Evolutionary conservation across 768 basidiomycete species (phyloP), one percentile per base, ranked within the genome.

Genomic region (Suillus bovinus): DNA sequence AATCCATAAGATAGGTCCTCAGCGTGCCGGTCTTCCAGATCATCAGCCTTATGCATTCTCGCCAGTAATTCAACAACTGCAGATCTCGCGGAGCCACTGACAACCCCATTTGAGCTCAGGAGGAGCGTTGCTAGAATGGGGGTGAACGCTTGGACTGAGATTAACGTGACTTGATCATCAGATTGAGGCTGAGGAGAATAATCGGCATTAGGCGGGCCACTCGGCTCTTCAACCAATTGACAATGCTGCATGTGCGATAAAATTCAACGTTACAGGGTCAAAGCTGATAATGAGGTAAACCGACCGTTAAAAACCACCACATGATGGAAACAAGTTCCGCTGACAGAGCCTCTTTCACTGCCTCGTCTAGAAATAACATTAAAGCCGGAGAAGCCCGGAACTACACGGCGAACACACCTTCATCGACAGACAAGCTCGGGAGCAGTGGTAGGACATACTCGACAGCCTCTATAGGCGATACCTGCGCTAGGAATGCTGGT

Each of bases 381-480:
- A 10, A 73, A 60, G 36, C 17, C 53, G 49, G 1, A 44, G 20
- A 38, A 20, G 9, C 16, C 29, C 49, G 52, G 47, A 64, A 39
- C 59, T 36, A 55, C 54, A 20, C 38, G 63, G 33, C 59, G 1
- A 33, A 74, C 84, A 47, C 64, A 93, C 93, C 93, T 72, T 93
- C 87, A 70, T 96, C 94, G 75, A 90, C 86, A 10, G 93, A 93
- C 33, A 98, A 84, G 47, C 84, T 84, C 57, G 84, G 89, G 61
- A 99, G 83, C n/a, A 97, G 84, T 1, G 96, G 96, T 22, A 96
- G 78, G 61, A 99, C 93, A 71, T 96, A 99, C 74, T 94, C 91
- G 67, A 94, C 87, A 5, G 94, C 94, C 67, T 99, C 96, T 60
- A 86, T 84, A 4, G 96, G 90, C 20, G 90, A 81, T 58, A 97